Evolutionary conservation across 2,329 filamentous ascomycete species (phyloP).

Genomic region (Penicillium brasilianum): DNA sequence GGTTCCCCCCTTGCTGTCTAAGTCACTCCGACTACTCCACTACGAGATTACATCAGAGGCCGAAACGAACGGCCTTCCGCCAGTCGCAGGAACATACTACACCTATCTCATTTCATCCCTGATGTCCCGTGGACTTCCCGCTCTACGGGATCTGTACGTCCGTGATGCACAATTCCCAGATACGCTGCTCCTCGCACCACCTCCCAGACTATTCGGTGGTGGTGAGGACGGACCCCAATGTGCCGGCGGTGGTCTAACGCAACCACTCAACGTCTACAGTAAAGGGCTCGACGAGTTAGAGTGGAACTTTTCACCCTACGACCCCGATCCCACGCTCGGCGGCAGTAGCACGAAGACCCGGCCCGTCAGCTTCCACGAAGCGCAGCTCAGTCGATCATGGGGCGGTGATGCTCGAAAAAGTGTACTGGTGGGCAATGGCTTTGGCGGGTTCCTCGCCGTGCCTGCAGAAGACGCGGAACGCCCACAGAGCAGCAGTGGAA

Average conservation of each 20-base stretch:
- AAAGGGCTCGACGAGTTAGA: slow-evolving; percentile 71
- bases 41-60: slow-evolving; percentile 74
- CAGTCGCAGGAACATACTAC: slow-evolving; percentile 70
- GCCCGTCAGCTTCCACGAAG: slow-evolving; percentile 54
- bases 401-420: slow-evolving; percentile 64
- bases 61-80: slow-evolving; percentile 61
- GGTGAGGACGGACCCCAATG: slow-evolving; percentile 36
- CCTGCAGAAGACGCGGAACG: slow-evolving; percentile 55
- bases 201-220: slow-evolving; percentile 58
- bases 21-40: slow-evolving; percentile 72
- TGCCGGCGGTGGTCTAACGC: slow-evolving; percentile 50
- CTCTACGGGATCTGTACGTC: slow-evolving; percentile 78
- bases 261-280: slow-evolving; percentile 66
- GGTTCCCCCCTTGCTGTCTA: slow-evolving; percentile 69
- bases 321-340: slow-evolving; percentile 50
- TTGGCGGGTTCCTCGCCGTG: slow-evolving; percentile 69
- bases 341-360: slow-evolving; percentile 47
- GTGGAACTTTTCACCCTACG: slow-evolving; percentile 69
- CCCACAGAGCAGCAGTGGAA: slow-evolving; percentile 43
- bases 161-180: slow-evolving; percentile 84
- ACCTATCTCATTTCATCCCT: slow-evolving; percentile 84
- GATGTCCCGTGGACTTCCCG: slow-evolving; percentile 74
- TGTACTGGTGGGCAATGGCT: slow-evolving; percentile 70
- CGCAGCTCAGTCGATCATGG: slow-evolving; percentile 60
- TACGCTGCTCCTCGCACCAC: slow-evolving; percentile 73